A percentile compares a stretch with the other conserved stretches of the same genome.
Conservation (phyloP, 2,329 filamentous ascomycete species). For the Pestalotiopsis sp. region DNA sequence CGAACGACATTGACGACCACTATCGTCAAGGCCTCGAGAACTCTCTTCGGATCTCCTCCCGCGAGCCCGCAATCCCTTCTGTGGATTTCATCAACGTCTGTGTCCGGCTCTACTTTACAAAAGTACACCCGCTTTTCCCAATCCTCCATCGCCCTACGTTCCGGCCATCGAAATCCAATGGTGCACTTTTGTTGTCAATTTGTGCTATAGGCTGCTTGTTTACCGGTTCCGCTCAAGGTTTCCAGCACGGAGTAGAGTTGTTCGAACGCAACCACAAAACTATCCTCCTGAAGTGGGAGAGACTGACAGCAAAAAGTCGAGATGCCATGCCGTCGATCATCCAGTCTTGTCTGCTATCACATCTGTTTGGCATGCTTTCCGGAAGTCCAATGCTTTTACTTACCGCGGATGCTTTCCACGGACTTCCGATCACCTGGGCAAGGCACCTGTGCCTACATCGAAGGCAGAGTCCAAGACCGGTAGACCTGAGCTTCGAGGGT, state of each 20-base stretch:
- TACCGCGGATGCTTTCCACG: not conserved
- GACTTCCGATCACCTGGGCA: not conserved
- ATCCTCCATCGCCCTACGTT: not conserved
- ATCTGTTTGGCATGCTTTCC: not conserved
- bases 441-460: not conserved
- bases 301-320: not conserved
- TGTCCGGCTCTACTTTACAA: not conserved
- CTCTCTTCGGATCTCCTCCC: not conserved
- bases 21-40: not conserved
- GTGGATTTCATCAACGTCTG: not conserved
- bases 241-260: not conserved
- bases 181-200: not conserved
- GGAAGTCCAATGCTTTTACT: not conserved
- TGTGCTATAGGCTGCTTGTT: not conserved
- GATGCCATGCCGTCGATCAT: not conserved
- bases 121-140: not conserved
- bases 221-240: not conserved
- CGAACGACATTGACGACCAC: not conserved
- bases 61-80: not conserved
- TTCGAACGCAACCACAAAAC: conserved; percentile 1
- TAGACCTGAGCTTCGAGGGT: not conserved
- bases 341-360: not conserved
- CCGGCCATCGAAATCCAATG: not conserved
- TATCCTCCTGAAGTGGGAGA: not conserved
- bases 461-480: not conserved